Conservation (phyloP, 352 stramenopile species). For the Phytopythium oedochilum region DNA sequence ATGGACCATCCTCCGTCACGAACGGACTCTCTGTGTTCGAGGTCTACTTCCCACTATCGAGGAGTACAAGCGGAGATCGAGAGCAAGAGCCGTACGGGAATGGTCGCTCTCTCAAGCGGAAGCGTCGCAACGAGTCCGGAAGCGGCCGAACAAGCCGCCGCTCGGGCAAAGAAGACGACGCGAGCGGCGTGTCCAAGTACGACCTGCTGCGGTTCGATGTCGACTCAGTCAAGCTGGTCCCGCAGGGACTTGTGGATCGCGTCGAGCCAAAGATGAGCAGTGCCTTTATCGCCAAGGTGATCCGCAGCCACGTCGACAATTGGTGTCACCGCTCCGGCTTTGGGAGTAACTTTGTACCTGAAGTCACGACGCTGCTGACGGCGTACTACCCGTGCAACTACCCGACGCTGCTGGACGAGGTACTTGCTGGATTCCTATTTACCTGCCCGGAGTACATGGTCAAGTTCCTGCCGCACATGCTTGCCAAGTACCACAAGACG, state of each 20-base stretch:
- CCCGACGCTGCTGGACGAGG: conserved; percentile 76
- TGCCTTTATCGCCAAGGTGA: conserved; percentile 38
- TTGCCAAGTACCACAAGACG: conserved; percentile 68
- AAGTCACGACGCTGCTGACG: conserved; percentile 64
- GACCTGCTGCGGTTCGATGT: conserved; percentile 69
- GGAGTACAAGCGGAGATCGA: neutral
- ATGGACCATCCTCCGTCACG: neutral
- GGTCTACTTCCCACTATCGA: conserved; percentile 41
- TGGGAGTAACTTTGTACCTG: conserved; percentile 56
- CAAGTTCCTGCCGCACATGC: conserved; percentile 49
- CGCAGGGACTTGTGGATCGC: conserved; percentile 79
- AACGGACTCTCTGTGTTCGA: conserved; percentile 48
- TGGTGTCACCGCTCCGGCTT: conserved; percentile 70
- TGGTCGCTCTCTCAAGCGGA: conserved; percentile 40
- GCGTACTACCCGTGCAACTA: conserved; percentile 84
- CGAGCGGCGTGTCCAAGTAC: conserved; percentile 18
- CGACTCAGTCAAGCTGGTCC: conserved; percentile 69
- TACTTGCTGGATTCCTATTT: conserved; percentile 72
- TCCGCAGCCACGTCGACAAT: conserved; percentile 63
- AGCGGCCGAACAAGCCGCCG: neutral
- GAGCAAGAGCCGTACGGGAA: conserved; percentile 2
- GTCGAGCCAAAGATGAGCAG: conserved; percentile 62
- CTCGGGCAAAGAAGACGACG: conserved; percentile 13
- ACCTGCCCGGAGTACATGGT: conserved; percentile 74
- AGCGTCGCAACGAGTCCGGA: conserved; percentile 19